Evolutionary conservation across 352 stramenopile species (phyloP).

Genomic region (Hyaloperonospora brassicae): DNA sequence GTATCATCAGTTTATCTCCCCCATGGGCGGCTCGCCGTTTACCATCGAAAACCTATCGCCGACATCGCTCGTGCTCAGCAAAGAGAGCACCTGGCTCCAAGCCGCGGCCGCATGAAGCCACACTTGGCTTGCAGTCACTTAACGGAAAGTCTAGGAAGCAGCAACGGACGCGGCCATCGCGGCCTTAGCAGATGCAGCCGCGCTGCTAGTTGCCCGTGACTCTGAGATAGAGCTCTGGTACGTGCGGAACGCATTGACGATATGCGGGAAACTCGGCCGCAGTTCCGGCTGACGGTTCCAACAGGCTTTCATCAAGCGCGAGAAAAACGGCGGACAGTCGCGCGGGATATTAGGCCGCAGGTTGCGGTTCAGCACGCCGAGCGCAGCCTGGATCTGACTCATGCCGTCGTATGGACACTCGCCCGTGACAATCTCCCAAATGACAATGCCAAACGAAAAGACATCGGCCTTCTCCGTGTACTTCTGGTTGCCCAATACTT

Average conservation of each 20-base stretch:
- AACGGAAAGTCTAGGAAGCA: conserved; percentile 20
- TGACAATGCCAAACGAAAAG: conserved; percentile 85
- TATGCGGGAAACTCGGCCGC: conserved; percentile 58
- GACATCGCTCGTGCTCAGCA: conserved; percentile 5
- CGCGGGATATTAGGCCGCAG: conserved; percentile 53
- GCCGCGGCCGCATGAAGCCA: conserved; percentile 10
- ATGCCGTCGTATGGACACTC: conserved; percentile 85
- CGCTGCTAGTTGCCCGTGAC: conserved; percentile 32
- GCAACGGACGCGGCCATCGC: conserved; percentile 38
- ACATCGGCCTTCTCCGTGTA: conserved; percentile 89
- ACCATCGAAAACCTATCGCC: conserved; percentile 9
- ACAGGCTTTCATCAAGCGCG: conserved; percentile 62
- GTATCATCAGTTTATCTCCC: conserved; percentile 19
- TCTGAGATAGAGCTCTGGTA: conserved; percentile 46
- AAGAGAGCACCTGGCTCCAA: conserved; percentile 2
- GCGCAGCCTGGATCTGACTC: conserved; percentile 68
- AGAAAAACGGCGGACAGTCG: conserved; percentile 61
- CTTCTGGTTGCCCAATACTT: conserved; percentile 79
- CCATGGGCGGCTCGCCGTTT: not conserved
- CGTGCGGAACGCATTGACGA: conserved; percentile 57
- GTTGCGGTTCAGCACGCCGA: conserved; percentile 64
- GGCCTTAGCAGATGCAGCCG: conserved; percentile 30
- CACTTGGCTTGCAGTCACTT: too few species aligned
- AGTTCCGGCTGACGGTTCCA: conserved; percentile 66
- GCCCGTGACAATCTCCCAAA: conserved; percentile 87